Evolutionary conservation across 768 basidiomycete genomes (phyloP).

Genomic region (Rhizopogon vulgaris): DNA sequence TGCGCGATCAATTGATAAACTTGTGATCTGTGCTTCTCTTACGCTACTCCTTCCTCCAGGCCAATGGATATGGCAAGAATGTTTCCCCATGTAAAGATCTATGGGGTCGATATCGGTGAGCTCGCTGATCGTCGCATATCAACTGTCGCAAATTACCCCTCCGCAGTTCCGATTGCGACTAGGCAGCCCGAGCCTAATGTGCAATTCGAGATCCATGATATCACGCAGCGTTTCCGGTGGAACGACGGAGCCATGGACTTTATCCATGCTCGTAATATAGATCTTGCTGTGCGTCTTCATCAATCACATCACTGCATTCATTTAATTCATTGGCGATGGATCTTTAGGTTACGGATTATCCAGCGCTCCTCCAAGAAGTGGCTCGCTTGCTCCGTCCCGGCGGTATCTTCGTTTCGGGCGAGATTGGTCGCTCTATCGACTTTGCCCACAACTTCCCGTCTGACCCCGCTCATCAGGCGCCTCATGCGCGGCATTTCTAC

Average conservation of each 20-base stretch:
- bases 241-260: slow-evolving; percentile 51
- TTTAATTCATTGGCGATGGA: slow-evolving; percentile 9
- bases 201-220: slow-evolving; percentile 61
- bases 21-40: slow-evolving; percentile 12
- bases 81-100: slow-evolving; percentile 60
- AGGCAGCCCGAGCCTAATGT: slow-evolving; percentile 56
- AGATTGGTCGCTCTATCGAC: slow-evolving; percentile 44
- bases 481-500: slow-evolving; percentile 26
- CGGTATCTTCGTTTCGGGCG: slow-evolving; percentile 65
- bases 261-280: slow-evolving; percentile 56
- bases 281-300: slow-evolving; percentile 49
- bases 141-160: slow-evolving; percentile 8
- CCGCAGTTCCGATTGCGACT: slow-evolving; percentile 65
- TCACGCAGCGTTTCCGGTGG: slow-evolving; percentile 49
- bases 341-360: slow-evolving; percentile 51
- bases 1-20: slow-evolving; percentile 28
- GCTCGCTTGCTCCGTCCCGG: slow-evolving; percentile 61
- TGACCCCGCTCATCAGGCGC: slow-evolving; percentile 19
- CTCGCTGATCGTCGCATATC: slow-evolving; percentile 10
- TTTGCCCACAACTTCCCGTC: slow-evolving; percentile 31
- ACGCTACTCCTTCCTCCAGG: slow-evolving; percentile 36
- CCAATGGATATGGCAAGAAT: slow-evolving; percentile 64
- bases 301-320: not conserved
- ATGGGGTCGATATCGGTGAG: slow-evolving; percentile 74
- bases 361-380: slow-evolving; percentile 47